phyloP scores from a whole-genome alignment of 2,329 filamentous ascomycete genomes.

The Nigrospora osmanthi region DNA sequence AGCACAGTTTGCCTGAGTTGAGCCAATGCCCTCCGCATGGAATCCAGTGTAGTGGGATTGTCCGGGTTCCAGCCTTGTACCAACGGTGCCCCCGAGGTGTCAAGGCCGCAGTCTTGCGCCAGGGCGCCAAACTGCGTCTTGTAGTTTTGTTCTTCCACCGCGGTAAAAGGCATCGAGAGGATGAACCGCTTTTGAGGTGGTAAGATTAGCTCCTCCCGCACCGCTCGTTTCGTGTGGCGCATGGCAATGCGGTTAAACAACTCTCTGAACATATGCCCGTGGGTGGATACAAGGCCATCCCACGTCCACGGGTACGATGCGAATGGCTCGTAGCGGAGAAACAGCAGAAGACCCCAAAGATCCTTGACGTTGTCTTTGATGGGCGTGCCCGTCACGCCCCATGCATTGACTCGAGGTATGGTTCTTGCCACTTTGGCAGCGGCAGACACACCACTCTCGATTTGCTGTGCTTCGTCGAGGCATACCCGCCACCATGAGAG shows the following conservation, averaged over 20 bases:
- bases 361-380: conserved; percentile 73
- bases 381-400: conserved; percentile 89
- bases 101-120: conserved; percentile 60
- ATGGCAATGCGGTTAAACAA: conserved; percentile 69
- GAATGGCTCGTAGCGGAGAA: conserved; percentile 73
- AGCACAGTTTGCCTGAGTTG: conserved; percentile 75
- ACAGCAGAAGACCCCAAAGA: conserved; percentile 71
- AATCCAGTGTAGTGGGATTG: conserved; percentile 47
- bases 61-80: conserved; percentile 57
- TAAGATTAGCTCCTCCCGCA: conserved; percentile 70
- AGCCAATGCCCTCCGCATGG: conserved; percentile 74
- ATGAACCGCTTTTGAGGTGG: conserved; percentile 80
- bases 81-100: conserved; percentile 54
- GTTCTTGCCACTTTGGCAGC: conserved; percentile 72
- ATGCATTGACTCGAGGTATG: conserved; percentile 78
- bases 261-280: conserved; percentile 56
- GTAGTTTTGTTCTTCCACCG: conserved; percentile 88
- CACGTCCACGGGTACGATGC: conserved; percentile 57
- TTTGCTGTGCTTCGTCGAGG: conserved; percentile 80
- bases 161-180: conserved; percentile 83
- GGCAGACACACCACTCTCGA: conserved; percentile 80
- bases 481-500: conserved; percentile 84
- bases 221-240: conserved; percentile 76
- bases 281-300: conserved; percentile 53
- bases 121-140: conserved; percentile 67